These are phyloP conservation scores for Hyaloscypha bicolor DNA, from an alignment of 495 filamentous ascomycete species.

Conservation along the genomic window DNA sequence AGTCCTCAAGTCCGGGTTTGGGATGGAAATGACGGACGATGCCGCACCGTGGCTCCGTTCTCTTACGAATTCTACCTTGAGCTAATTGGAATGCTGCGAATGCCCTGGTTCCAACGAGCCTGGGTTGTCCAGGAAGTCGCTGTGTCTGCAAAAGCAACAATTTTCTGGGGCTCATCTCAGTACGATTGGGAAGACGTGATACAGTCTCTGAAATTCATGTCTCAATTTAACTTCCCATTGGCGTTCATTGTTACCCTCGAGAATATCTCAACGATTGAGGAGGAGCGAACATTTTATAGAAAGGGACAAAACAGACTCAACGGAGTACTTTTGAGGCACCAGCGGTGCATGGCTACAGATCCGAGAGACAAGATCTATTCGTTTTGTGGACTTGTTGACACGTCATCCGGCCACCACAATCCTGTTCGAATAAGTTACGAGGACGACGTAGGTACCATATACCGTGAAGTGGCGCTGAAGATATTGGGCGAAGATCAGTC, in stretches of 20 bases:
- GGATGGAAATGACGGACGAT: not conserved
- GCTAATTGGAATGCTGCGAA: conserved; percentile 22
- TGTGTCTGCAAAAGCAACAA: conserved; percentile 22
- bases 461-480: conserved; percentile 17
- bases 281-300: conserved; percentile 11
- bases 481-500: conserved; percentile 17
- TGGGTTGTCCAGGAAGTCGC: conserved; percentile 38
- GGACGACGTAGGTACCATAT: conserved; percentile 16
- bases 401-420: not conserved
- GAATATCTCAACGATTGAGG: conserved; percentile 18
- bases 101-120: conserved; percentile 34
- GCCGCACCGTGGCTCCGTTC: not conserved
- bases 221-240: conserved; percentile 15
- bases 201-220: conserved; percentile 23
- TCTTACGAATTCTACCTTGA: conserved; percentile 27
- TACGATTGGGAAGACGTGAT: conserved; percentile 32
- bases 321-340: conserved; percentile 9
- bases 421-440: conserved; percentile 21
- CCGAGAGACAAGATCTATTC: conserved; percentile 32
- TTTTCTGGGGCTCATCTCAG: conserved; percentile 25
- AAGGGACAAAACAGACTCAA: not conserved
- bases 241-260: conserved; percentile 21
- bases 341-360: conserved; percentile 23
- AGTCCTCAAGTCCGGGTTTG: conserved; percentile 3
- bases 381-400: conserved; percentile 23